Base-by-base conservation (phyloP, 2,329 filamentous ascomycete genomes). In the Xenosphaeropsis pyriputrescens region DNA sequence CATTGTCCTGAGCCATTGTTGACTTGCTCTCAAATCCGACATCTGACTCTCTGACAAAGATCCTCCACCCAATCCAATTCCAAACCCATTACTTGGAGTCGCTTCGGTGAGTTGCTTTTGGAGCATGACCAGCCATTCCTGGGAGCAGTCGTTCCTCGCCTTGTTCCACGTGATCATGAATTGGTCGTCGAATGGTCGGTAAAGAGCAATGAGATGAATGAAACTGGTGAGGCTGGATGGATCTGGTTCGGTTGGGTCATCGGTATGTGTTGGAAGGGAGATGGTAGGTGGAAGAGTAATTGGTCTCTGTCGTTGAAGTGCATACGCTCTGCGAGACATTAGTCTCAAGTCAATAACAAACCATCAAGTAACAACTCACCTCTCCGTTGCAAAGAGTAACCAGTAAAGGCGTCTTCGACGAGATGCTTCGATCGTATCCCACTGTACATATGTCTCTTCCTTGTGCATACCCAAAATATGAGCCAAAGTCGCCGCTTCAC, bases 401-500 rank as follows among this genome's bases (percentile, higher is more conserved):
- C 81, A 86, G 51, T 77, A 86, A 0, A 85, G 61, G 22, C 79
- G 69, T 40, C 81, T 65, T 46, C 71, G 68, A 43, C 77, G 68
- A 16, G 75, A 69, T 1, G 71, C 67, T 41, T 85, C 79, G 14
- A 71, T 56, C 4, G 60, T 57, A 44, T 74, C 71, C 46, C 70
- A 70, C 38, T 71, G 65, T 32, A 66, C 47, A 51, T 84, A 85
- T 7, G 67, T 62, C 16, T 74, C 69, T 48, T 79, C 75, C 53
- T 72, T 72, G 49, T 69, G 64, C 70, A 79, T 70, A 38, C 65
- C 66, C 18, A 64, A 56, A 48, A 79, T 69, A 47, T 75, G 67
- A 18, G 70, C 66, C 56, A 89, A 64, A 5, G 82, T 86, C 2
- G 75, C 79, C 5, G 80, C 79, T 57, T 91, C 83, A 18, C 82